Evolutionary conservation across 768 basidiomycete species (phyloP), one percentile per base, ranked within the genome.

Genomic region (Lactarius deliciosus): DNA sequence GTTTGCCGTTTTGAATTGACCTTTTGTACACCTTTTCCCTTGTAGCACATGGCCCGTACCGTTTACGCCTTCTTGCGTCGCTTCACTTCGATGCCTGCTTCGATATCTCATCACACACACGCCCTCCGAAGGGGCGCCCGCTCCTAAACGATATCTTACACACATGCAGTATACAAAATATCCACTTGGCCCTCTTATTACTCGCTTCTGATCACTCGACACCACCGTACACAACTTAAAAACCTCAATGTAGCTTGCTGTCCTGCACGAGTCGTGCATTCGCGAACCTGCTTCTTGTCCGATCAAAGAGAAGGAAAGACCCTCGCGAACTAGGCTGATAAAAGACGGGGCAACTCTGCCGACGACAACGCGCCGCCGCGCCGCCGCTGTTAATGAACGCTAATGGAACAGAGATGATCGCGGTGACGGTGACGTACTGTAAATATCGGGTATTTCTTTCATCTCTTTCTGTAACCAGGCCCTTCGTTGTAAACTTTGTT

Each of bases 1-100:
- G 45, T 50, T 56, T 30, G 30, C 18, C 54, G 54, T 55, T 32
- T n/a, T 34, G 55, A 32, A 4, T 40, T 56, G 28, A 56, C n/a
- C 55, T 34, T 28, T 53, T 53, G 11, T 25, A 11, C 9, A 25
- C 13, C 16, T 25, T 53, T 25, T 3, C 11, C 47, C 22, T 22
- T 53, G 50, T 53, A 53, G 25, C 50, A 53, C 50, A 53, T 53
- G 18, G 45, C n/a, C 45, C 45, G n/a, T 47, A 22, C 45, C n/a
- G 45, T 47, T 13, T 40, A 47, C 45, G 45, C n/a, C 45, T n/a
- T 22, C 45, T 47, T 47, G 45, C 45, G 47, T 40, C 10, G 20
- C 47, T 11, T 50, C 13, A 9, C n/a, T 50, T 53, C 50, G 50
- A 53, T 53, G 22, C 50, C 1, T 25, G 13, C 50, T 25, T 13